Evolutionary conservation across 164 flowering plant species (phyloP).

Genomic region (Dillenia turbinata): DNA sequence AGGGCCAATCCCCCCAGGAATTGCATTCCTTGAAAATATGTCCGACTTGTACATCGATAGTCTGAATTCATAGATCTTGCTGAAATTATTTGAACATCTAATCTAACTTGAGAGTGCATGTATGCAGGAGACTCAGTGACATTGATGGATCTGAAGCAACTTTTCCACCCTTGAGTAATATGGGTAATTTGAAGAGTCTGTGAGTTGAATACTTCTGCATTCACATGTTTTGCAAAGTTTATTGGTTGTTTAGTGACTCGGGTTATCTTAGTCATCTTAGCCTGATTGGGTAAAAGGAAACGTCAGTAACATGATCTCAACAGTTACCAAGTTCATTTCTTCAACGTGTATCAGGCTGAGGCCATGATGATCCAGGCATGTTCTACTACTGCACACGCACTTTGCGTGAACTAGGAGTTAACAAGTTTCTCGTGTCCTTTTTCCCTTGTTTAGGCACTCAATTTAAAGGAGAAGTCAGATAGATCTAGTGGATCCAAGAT

Average conservation of each 20-base stretch:
- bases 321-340: too few species aligned
- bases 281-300: too few species aligned
- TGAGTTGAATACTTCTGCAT: constrained; percentile 4
- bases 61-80: background rate
- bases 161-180: constrained; percentile 15
- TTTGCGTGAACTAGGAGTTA: too few species aligned
- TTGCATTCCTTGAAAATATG: constrained; percentile 17
- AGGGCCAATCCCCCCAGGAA: constrained; percentile 29
- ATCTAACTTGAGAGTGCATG: background rate
- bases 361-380: too few species aligned
- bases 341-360: too few species aligned
- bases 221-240: background rate
- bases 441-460: background rate
- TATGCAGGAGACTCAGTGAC: constrained; percentile 16
- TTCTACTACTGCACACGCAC: too few species aligned
- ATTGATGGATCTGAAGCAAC: background rate
- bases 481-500: constrained; percentile 23
- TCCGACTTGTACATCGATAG: constrained; percentile 12
- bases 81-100: background rate
- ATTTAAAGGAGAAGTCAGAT: constrained; percentile 18
- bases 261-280: background rate
- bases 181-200: constrained; percentile 12
- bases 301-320: too few species aligned
- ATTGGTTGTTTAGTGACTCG: background rate
- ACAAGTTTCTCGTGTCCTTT: too few species aligned